phyloP scores from a whole-genome alignment of 2,329 filamentous ascomycete genomes.

The Apiospora malaysiana region DNA sequence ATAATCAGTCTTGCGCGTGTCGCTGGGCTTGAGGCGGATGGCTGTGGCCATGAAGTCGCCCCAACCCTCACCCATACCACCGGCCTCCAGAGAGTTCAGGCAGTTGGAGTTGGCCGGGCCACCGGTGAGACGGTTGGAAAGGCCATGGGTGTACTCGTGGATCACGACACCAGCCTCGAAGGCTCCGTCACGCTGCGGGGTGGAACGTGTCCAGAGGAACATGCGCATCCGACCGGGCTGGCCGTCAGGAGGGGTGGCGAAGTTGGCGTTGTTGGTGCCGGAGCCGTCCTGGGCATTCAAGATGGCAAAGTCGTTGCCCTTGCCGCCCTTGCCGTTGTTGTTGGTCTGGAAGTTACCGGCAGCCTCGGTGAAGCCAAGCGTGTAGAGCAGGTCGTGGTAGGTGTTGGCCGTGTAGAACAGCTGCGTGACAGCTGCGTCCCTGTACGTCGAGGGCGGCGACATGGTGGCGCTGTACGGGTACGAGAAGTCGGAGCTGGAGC shows the following conservation, averaged over 20 bases:
- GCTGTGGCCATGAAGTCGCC: slow-evolving; percentile 56
- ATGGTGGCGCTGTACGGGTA: slow-evolving; percentile 47
- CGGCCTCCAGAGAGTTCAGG: slow-evolving; percentile 47
- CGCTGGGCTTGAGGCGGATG: slow-evolving; percentile 49
- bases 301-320: slow-evolving; percentile 58
- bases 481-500: slow-evolving; percentile 50
- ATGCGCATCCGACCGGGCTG: slow-evolving; percentile 60
- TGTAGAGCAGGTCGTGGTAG: slow-evolving; percentile 64
- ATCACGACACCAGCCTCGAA: slow-evolving; percentile 67
- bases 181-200: slow-evolving; percentile 56
- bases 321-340: slow-evolving; percentile 60
- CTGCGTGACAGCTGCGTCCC: slow-evolving; percentile 62
- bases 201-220: slow-evolving; percentile 59
- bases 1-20: slow-evolving; percentile 52
- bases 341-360: slow-evolving; percentile 66
- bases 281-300: slow-evolving; percentile 63
- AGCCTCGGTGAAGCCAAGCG: slow-evolving; percentile 61
- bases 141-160: slow-evolving; percentile 63
- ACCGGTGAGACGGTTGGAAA: slow-evolving; percentile 64
- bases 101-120: slow-evolving; percentile 60
- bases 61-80: slow-evolving; percentile 59
- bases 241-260: slow-evolving; percentile 60
- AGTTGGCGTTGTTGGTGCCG: slow-evolving; percentile 63
- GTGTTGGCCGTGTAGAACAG: slow-evolving; percentile 66
- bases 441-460: slow-evolving; percentile 48